These are phyloP conservation scores for Novymonas esmeraldas DNA, from an alignment of 208 protist species.

Conservation along the genomic window DNA sequence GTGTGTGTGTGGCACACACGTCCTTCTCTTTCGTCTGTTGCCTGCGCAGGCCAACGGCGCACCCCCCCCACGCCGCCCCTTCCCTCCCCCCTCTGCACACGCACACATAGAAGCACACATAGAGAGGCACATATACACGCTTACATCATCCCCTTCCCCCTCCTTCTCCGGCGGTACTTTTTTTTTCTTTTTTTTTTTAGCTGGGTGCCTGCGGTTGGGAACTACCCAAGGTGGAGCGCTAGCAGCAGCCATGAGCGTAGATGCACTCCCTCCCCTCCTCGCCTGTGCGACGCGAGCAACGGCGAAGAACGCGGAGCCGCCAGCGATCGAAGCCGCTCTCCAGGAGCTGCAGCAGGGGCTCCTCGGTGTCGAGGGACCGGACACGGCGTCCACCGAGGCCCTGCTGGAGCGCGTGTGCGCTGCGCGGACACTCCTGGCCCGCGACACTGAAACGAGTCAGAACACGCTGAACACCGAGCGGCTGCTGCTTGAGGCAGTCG, in stretches of 20 bases:
- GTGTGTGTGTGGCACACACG: no score
- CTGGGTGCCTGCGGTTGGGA: background rate
- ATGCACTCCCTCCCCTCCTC: slow-evolving; percentile 7
- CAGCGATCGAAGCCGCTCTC: slow-evolving; percentile 10
- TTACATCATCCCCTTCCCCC: slow-evolving; percentile 9
- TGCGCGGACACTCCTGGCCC: background rate
- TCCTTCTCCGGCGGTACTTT: background rate
- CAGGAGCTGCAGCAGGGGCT: slow-evolving; percentile 20
- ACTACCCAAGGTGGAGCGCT: background rate
- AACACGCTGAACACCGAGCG: slow-evolving; percentile 16
- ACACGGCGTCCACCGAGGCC: background rate
- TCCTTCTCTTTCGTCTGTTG: no score
- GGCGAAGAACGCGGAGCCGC: slow-evolving; percentile 3
- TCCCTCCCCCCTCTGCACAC: no score
- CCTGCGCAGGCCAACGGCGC: no score
- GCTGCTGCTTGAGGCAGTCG: slow-evolving; percentile 33
- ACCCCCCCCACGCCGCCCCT: no score
- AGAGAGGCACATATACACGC: background rate
- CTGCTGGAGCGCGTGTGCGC: slow-evolving; percentile 1
- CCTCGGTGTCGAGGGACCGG: slow-evolving; percentile 2
- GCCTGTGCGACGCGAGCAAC: slow-evolving; percentile 15
- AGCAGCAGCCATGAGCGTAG: slow-evolving; percentile 14
- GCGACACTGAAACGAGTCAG: background rate
- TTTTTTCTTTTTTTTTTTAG: slow-evolving; percentile 21
- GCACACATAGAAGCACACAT: no score